Evolutionary conservation across 768 basidiomycete genomes (phyloP).

Genomic region (Tephrocybe sp.): DNA sequence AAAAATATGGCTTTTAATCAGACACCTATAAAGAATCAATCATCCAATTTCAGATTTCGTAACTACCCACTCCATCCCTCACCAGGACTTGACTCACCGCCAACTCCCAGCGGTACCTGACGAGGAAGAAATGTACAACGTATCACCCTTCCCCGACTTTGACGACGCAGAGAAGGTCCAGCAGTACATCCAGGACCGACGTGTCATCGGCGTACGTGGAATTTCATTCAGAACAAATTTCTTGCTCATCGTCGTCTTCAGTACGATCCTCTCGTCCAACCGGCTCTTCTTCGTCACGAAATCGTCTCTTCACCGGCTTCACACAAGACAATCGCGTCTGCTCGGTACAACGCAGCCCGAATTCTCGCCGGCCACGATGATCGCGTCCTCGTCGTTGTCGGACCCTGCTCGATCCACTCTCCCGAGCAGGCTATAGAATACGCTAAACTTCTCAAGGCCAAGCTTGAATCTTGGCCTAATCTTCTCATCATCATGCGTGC

Average conservation of each 20-base stretch:
- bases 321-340: conserved; percentile 72
- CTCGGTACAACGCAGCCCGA: conserved; percentile 76
- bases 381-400: conserved; percentile 87
- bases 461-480: conserved; percentile 68
- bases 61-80: conserved; percentile 21
- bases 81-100: conserved; percentile 19
- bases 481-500: conserved; percentile 94
- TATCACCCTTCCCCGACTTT: conserved; percentile 63
- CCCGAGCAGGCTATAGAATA: conserved; percentile 84
- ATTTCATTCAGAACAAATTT: background rate
- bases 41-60: conserved; percentile 35
- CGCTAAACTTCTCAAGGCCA: conserved; percentile 68
- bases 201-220: conserved; percentile 72
- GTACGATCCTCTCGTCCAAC: conserved; percentile 97
- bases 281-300: conserved; percentile 87
- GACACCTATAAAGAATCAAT: conserved; percentile 22
- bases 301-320: conserved; percentile 67
- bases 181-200: conserved; percentile 77
- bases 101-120: conserved; percentile 37
- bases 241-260: conserved; percentile 29
- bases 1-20: conserved; percentile 13
- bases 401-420: conserved; percentile 95
- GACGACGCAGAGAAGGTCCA: conserved; percentile 64
- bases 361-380: conserved; percentile 85
- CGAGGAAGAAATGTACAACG: conserved; percentile 46